These are phyloP conservation scores for Draba incana DNA, from an alignment of 345 rosid genomes.

Conservation along the genomic window DNA sequence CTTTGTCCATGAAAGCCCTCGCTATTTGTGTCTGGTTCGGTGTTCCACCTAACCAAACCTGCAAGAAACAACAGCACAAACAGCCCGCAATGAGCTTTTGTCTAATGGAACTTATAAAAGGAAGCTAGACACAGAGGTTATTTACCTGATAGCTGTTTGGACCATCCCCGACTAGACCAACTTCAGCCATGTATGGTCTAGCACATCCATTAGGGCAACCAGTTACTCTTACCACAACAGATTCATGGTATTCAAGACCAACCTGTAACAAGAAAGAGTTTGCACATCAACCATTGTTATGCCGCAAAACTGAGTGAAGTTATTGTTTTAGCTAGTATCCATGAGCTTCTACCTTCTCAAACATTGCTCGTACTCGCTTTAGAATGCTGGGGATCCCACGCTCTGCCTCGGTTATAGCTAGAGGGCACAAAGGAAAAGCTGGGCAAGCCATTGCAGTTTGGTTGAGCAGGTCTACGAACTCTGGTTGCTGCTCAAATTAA, in stretches of 20 bases:
- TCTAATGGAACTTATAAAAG: background rate
- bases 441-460: conserved; percentile 96
- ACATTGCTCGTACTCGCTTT: conserved; percentile 80
- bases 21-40: conserved; percentile 84
- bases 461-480: conserved; percentile 81
- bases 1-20: conserved; percentile 77
- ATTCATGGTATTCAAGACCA: conserved; percentile 77
- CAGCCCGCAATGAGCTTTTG: conserved; percentile 1
- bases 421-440: conserved; percentile 90
- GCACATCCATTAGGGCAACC: conserved; percentile 99
- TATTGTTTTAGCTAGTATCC: background rate
- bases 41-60: conserved; percentile 96
- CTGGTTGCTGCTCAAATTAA: conserved; percentile 63
- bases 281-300: background rate
- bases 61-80: conserved; percentile 26
- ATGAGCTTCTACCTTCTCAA: conserved; percentile 69
- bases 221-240: conserved; percentile 80
- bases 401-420: conserved; percentile 96
- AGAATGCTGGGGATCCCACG: conserved; percentile 87
- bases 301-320: background rate
- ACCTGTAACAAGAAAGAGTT: conserved; percentile 54
- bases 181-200: conserved; percentile 96
- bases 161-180: conserved; percentile 96
- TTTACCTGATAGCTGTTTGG: conserved; percentile 93
- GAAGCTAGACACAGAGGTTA: background rate